Conservation (phyloP, 768 basidiomycete species). For the Kwoniella botswanensis region DNA sequence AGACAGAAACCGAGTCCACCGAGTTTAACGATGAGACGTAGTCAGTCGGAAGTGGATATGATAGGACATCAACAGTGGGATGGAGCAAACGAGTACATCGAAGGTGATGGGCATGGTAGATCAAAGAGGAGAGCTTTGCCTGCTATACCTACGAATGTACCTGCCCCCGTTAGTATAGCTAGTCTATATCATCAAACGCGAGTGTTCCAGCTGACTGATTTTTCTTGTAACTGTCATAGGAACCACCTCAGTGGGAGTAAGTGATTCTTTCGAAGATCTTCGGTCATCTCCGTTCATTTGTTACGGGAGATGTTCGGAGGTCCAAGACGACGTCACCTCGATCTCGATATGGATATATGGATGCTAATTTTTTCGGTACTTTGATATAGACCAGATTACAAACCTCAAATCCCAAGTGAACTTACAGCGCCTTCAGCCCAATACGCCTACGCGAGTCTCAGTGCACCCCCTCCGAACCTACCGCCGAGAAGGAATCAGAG, state of each 20-base stretch:
- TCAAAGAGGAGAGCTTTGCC: conserved; percentile 35
- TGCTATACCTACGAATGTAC: conserved; percentile 34
- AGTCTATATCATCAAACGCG: not conserved
- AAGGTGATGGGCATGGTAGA: conserved; percentile 21
- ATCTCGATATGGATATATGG: too few species aligned
- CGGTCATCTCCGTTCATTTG: conserved; percentile 3
- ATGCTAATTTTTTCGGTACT: too few species aligned
- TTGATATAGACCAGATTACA: conserved; percentile 47
- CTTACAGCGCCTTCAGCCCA: conserved; percentile 45
- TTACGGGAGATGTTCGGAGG: not conserved
- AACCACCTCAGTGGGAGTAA: conserved; percentile 52
- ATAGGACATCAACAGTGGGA: conserved; percentile 19
- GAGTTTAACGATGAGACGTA: conserved; percentile 13
- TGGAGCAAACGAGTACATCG: conserved; percentile 15
- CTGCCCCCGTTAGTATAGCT: conserved; percentile 29
- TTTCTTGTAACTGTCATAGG: conserved; percentile 25
- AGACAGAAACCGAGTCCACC: conserved; percentile 6
- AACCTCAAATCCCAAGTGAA: conserved; percentile 46
- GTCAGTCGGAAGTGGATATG: conserved; percentile 15
- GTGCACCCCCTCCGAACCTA: conserved; percentile 47
- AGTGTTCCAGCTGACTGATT: not conserved
- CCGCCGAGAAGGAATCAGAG: conserved; percentile 37
- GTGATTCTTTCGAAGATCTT: conserved; percentile 15
- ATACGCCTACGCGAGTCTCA: conserved; percentile 48
- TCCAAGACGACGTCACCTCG: conserved; percentile 12